Evolutionary conservation across 2,329 filamentous ascomycete species (phyloP).

Genomic region (Trichoderma hamatum): DNA sequence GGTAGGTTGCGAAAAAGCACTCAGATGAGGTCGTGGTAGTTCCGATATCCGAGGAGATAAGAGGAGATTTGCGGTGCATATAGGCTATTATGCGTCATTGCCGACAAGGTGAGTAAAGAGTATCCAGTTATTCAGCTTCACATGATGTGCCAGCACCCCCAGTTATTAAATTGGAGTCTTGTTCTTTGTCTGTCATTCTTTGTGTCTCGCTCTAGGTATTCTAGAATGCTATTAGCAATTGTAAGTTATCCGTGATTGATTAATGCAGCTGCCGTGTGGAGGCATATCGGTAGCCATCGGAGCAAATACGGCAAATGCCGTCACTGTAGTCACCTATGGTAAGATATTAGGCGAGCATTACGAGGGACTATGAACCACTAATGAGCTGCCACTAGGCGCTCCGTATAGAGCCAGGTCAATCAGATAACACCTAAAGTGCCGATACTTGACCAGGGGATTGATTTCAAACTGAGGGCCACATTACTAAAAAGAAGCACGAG

Average conservation of each 20-base stretch:
- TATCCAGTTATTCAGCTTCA: neutral
- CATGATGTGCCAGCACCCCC: conserved; percentile 1
- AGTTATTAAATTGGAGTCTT: conserved; percentile 7
- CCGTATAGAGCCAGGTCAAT: neutral
- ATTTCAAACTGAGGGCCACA: too few relatives aligned
- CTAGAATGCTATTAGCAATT: neutral
- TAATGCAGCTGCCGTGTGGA: neutral
- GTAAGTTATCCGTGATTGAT: neutral
- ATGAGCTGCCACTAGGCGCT: neutral
- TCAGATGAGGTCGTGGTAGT: neutral
- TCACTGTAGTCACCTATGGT: too few relatives aligned
- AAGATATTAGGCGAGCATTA: neutral
- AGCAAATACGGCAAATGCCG: neutral
- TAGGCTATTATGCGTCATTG: neutral
- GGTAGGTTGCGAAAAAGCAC: neutral
- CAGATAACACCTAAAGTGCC: too few relatives aligned
- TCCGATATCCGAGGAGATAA: conserved; percentile 1
- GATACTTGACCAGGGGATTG: too few relatives aligned
- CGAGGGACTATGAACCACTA: neutral
- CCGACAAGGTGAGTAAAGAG: too few relatives aligned
- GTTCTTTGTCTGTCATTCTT: neutral
- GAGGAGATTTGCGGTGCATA: neutral
- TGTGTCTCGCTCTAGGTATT: neutral
- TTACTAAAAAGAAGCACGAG: too few relatives aligned
- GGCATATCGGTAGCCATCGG: neutral